Evolutionary conservation across 192 early-diverging fungal species (phyloP).

Genomic region (Obelidium mucronatum): DNA sequence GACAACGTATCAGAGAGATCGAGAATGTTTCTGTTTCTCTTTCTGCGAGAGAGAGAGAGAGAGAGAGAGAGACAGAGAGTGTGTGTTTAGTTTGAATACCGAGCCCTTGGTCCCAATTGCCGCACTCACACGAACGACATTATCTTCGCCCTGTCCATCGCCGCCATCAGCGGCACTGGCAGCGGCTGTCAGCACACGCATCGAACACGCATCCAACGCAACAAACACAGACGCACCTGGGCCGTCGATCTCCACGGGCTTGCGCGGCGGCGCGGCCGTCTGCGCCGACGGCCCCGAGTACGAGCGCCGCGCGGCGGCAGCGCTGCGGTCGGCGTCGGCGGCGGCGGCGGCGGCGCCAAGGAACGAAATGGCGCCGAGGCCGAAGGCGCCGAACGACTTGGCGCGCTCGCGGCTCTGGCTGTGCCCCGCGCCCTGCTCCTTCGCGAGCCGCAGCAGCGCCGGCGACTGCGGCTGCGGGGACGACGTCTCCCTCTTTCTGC

Average conservation of each 20-base stretch:
- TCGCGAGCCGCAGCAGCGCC: too few species aligned
- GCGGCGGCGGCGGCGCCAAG: not conserved
- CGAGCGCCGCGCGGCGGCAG: too few species aligned
- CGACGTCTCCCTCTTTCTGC: too few species aligned
- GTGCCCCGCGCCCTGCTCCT: too few species aligned
- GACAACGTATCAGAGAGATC: too few species aligned
- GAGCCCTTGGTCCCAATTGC: not conserved
- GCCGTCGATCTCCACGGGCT: not conserved
- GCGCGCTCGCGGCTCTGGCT: not conserved
- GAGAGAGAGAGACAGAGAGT: not conserved
- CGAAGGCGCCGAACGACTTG: not conserved
- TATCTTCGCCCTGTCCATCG: conserved; percentile 8
- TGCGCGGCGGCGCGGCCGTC: not conserved
- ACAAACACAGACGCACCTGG: not conserved
- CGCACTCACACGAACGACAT: conserved; percentile 11
- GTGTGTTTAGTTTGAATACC: too few species aligned
- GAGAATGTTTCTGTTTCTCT: not conserved
- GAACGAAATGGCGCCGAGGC: too few species aligned
- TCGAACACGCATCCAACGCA: not conserved
- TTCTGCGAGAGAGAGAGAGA: not conserved
- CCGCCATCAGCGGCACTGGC: conserved; percentile 18
- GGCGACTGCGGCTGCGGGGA: too few species aligned
- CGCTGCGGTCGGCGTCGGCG: too few species aligned
- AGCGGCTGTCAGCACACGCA: not conserved
- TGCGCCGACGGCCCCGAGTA: too few species aligned